phyloP scores from a whole-genome alignment of 371 early-diverging fungal species.

The Coemansia sp. region DNA sequence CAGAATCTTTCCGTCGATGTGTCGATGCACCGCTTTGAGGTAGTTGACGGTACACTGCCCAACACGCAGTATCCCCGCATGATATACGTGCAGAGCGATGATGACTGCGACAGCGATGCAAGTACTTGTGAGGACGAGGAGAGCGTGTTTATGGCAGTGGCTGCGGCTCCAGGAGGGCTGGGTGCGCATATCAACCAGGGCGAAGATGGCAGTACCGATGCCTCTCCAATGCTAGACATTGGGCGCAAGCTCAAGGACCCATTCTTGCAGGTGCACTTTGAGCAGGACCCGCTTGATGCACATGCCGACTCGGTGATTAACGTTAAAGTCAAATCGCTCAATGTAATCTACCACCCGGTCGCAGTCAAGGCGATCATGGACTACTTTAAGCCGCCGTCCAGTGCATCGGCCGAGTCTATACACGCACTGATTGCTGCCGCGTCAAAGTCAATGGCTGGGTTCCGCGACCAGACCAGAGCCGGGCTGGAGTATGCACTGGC shows the following conservation, averaged over 20 bases:
- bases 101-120: not conserved
- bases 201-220: not conserved
- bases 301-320: conserved; percentile 84
- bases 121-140: not conserved
- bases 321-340: conserved; percentile 84
- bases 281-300: conserved; percentile 82
- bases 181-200: conserved; percentile 11
- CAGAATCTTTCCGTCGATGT: conserved; percentile 71
- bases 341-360: conserved; percentile 84
- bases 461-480: conserved; percentile 86
- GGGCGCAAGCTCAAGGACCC: conserved; percentile 53
- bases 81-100: conserved; percentile 68
- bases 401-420: conserved; percentile 64
- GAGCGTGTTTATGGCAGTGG: conserved; percentile 13
- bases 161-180: conserved; percentile 27
- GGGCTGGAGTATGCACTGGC: conserved; percentile 85
- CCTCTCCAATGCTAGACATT: not conserved
- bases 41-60: conserved; percentile 76
- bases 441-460: conserved; percentile 83
- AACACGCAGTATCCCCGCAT: conserved; percentile 78
- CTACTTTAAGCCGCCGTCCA: conserved; percentile 84
- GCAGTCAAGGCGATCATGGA: conserved; percentile 70
- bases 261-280: conserved; percentile 82
- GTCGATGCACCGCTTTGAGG: conserved; percentile 72
- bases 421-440: conserved; percentile 67